phyloP scores from a whole-genome alignment of 1,284 basidiomycete genomes.

The Wallemia hederae region DNA sequence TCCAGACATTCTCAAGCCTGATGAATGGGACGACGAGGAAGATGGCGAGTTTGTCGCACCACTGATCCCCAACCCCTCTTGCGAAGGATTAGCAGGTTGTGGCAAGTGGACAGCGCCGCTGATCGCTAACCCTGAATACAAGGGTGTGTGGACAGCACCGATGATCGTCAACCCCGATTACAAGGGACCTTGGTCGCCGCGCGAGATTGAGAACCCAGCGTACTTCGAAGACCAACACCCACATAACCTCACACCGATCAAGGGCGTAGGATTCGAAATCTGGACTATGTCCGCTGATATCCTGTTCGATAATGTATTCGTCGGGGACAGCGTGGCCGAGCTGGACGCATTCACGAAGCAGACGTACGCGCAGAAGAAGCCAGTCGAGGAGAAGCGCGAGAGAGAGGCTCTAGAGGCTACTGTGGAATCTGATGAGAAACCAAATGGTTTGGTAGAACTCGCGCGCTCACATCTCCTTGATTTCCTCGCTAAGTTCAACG shows the following conservation, averaged over 20 bases:
- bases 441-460: slow-evolving; percentile 27
- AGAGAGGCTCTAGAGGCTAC: slow-evolving; percentile 19
- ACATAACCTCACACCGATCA: slow-evolving; percentile 12
- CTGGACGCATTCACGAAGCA: slow-evolving; percentile 51
- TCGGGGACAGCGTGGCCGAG: slow-evolving; percentile 58
- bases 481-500: slow-evolving; percentile 41
- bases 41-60: slow-evolving; percentile 96
- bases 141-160: slow-evolving; percentile 86
- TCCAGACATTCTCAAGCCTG: slow-evolving; percentile 77
- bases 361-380: slow-evolving; percentile 56
- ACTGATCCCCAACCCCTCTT: slow-evolving; percentile 30
- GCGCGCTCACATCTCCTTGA: slow-evolving; percentile 39
- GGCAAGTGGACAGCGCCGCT: slow-evolving; percentile 68
- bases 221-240: background rate
- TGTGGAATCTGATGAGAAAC: slow-evolving; percentile 24
- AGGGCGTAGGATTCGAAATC: slow-evolving; percentile 81
- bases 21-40: slow-evolving; percentile 99
- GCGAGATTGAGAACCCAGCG: slow-evolving; percentile 68
- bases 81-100: slow-evolving; percentile 66
- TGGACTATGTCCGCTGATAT: slow-evolving; percentile 46
- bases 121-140: slow-evolving; percentile 73
- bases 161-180: slow-evolving; percentile 88
- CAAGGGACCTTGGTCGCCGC: slow-evolving; percentile 82
- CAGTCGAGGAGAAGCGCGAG: slow-evolving; percentile 17
- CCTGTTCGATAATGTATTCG: slow-evolving; percentile 54